phyloP scores from a whole-genome alignment of 1,284 basidiomycete genomes.

The Naganishia sp. region DNA sequence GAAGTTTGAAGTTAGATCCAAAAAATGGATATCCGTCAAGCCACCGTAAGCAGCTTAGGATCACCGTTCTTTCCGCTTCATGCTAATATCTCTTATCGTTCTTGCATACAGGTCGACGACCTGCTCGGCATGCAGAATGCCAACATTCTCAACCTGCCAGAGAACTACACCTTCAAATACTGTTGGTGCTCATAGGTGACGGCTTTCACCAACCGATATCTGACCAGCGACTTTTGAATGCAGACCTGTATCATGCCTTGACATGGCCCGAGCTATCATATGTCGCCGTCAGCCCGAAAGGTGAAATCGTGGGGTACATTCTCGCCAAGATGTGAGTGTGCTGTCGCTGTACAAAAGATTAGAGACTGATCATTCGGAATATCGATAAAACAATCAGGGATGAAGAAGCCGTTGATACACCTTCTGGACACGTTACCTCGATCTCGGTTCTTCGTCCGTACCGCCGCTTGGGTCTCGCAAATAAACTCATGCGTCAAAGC shows the following conservation, averaged over 20 bases:
- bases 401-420: slow-evolving; percentile 66
- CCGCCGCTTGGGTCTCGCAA: slow-evolving; percentile 78
- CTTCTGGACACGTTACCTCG: slow-evolving; percentile 82
- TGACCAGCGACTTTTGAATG: too few species aligned
- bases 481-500: slow-evolving; percentile 81
- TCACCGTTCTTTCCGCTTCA: neutral
- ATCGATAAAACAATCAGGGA: slow-evolving; percentile 57
- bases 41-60: slow-evolving; percentile 48
- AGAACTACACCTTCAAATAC: slow-evolving; percentile 83
- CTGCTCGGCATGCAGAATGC: slow-evolving; percentile 88
- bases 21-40: slow-evolving; percentile 58
- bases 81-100: neutral
- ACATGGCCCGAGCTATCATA: slow-evolving; percentile 94
- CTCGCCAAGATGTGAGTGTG: slow-evolving; percentile 79
- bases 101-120: slow-evolving; percentile 58
- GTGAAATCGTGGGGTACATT: slow-evolving; percentile 90
- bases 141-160: slow-evolving; percentile 81
- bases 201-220: slow-evolving; percentile 30
- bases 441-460: slow-evolving; percentile 85
- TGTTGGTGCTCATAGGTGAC: slow-evolving; percentile 59
- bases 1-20: neutral
- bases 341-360: neutral
- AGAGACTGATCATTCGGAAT: too few species aligned
- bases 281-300: slow-evolving; percentile 86
- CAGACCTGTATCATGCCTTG: slow-evolving; percentile 84